Base-by-base conservation (phyloP, 305 asterid genomes). In the Coffea humblotiana region DNA sequence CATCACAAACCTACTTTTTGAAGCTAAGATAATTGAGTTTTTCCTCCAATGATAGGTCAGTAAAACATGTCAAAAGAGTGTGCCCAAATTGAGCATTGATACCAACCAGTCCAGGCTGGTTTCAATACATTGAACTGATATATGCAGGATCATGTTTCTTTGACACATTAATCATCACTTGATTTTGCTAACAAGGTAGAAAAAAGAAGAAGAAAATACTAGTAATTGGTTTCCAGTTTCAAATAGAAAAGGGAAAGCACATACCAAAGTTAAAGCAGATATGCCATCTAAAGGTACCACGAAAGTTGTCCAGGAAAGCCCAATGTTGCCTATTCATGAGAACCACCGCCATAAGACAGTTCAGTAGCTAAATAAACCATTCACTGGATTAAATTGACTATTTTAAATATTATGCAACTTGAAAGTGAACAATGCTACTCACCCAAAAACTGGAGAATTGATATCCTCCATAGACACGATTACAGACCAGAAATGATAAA, bases 241-340 rank as follows among this genome's bases (percentile, higher is more conserved):
- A 78, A 76, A 35, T 23, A 52, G 77, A 71, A 77, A 82, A 72
- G 77, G 78, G 7, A 76, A 80, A 78, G 56, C 49, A 73, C 35
- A 70, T 94, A 96, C 99, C 99, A 85, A 96, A 96, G 82, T 96
- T 96, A 84, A 96, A 96, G 92, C 98, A 94, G 86, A 94, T 93
- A 73, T 96, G 98, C 98, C 99, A 96, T 90, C 99, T 93, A 89
- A 96, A 94, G 81, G 97, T 90, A 58, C 99, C 99, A 12, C 98
- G 93, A 70, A 86, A 89, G 60, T 89, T 85, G 85, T 96, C 99
- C 94, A 96, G 84, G 82, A 85, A 92, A 77, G 93, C 95, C 91
- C 92, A 90, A 75, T 75, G 87, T 70, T 84, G 86, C 88, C 99
- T 94, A 73, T 79, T 83, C 68, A 87, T 83, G 69, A 78, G 74